Base-by-base conservation (phyloP, 768 basidiomycete genomes). In the Saitozyma podzolica region DNA sequence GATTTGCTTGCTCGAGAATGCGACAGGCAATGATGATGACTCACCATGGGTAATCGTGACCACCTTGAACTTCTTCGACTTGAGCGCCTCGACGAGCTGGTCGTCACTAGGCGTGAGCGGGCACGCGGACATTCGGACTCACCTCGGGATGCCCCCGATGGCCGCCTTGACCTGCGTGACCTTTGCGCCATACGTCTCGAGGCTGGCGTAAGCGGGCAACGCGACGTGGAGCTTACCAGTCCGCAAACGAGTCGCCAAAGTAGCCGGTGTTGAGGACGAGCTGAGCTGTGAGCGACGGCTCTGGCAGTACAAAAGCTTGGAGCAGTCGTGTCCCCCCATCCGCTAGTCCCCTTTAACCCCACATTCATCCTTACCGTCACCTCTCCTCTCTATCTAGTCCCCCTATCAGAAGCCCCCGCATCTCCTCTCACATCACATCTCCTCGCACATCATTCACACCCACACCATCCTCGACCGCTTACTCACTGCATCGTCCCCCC, bases 181-280 rank as follows among this genome's bases (percentile, higher is more conserved):
- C 20, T 88, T 85, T 11, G 90, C 93, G 45, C 93, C 93, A 76
- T 98, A 99, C 1, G 88, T 85, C 71, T 87, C 84, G 60, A 98
- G 83, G 78, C 29, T 29, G 29, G 29, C 29, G 29, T 29, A 5
- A 29, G 29, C 29, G 29, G 29, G 29, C 29, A 5, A 29, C 29
- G 5, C 2, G 29, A 29, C 29, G 29, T 29, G 29, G 29, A 29
- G 29, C 29, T 29, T 29, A 29, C 29, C 92, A 94, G 50, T 94
- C 90, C 37, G 86, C 84, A 71, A 95, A 93, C 69, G 88, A 85
- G 74, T 95, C 91, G 13, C 91, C 94, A 77, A 98, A 98, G 83
- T 97, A 97, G 7, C 95, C 95, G 19, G 86, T 88, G 80, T 92
- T 86, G 53, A 96, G 83, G 0, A 97, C 90, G 55, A 96, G 49